Conservation (phyloP, 2,329 filamentous ascomycete species). For the Cladosporium sp. region DNA sequence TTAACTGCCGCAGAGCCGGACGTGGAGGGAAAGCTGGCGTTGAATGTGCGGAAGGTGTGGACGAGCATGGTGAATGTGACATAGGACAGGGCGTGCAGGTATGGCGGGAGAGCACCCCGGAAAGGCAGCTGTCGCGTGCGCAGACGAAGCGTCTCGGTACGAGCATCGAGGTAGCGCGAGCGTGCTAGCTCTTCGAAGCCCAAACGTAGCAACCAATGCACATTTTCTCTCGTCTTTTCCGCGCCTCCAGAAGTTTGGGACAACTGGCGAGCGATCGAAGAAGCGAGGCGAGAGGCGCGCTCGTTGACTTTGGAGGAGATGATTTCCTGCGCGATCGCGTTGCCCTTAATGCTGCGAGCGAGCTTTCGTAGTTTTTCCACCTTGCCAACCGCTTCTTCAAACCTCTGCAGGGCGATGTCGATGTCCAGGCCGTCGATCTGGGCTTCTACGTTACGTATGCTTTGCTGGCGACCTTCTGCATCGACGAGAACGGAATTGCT, state of each 20-base stretch:
- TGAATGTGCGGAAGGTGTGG: slow-evolving; percentile 66
- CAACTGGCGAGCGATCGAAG: slow-evolving; percentile 71
- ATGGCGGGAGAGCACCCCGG: slow-evolving; percentile 85
- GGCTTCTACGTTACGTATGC: slow-evolving; percentile 89
- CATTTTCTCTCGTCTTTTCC: slow-evolving; percentile 72
- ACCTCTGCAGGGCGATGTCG: slow-evolving; percentile 84
- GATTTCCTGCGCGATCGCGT: slow-evolving; percentile 82
- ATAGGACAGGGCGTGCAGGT: slow-evolving; percentile 93
- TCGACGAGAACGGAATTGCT: slow-evolving; percentile 70
- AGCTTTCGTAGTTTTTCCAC: slow-evolving; percentile 83
- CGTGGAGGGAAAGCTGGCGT: slow-evolving; percentile 66
- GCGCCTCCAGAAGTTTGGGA: slow-evolving; percentile 73
- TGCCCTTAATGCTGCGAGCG: slow-evolving; percentile 76
- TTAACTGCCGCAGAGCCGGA: slow-evolving; percentile 91
- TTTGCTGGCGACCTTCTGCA: slow-evolving; percentile 94
- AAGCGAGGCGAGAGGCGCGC: slow-evolving; percentile 71
- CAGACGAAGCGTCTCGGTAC: slow-evolving; percentile 73
- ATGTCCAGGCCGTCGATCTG: slow-evolving; percentile 97
- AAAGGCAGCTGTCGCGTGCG: slow-evolving; percentile 89
- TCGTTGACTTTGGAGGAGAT: slow-evolving; percentile 90
- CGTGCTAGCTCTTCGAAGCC: slow-evolving; percentile 88
- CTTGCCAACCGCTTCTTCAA: slow-evolving; percentile 76
- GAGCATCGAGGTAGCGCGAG: slow-evolving; percentile 78
- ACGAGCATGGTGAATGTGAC: slow-evolving; percentile 93
- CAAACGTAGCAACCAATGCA: slow-evolving; percentile 78